Evolutionary conservation across 139 green algal genomes (phyloP), one percentile per base, ranked within the genome.

Genomic region (Eudorina sp.): DNA sequence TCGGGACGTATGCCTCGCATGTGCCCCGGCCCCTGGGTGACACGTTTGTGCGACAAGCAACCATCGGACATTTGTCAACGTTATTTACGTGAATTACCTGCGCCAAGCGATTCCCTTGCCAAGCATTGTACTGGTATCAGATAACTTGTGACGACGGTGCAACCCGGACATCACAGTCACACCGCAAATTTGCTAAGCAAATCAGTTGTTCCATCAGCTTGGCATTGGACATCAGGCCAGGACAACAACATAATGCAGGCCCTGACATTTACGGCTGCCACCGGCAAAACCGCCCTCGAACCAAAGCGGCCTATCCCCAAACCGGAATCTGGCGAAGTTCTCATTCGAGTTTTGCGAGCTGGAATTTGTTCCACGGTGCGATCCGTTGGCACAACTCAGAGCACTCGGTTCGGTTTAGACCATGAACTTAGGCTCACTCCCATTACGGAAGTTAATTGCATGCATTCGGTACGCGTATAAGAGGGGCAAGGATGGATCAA

Each of bases 341-440:
- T 96, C 7, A 53, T 95, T 1, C 73, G 69, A 21, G 89, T 96
- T 8, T 73, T 86, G 6, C 53, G 90, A 2, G 90, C 94, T 6
- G 91, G 91, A 21, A 92, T 96, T 41, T 96, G 94, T 55, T 86
- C 86, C 25, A 96, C 94, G 31, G 91, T 93, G 66, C 3, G 86
- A 41, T 36, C 7, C 2, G 0, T 69, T 34, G 4, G 48, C 43
- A 18, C 18, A 4, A 55, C n/a, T n/a, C 53, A 73, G 11, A 21
- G 58, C 23, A 82, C 9, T 8, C 29, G 53, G 41, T 73, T 73
- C 25, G 3, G 34, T 8, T 41, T 43, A 40, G 34, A 73, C 64
- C 13, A 27, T 36, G 29, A 18, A 19, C 64, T 73, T 73, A 23
- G 25, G 25, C 21, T 73, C 64, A 6, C 3, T 25, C 27, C 27